Evolutionary conservation across 73 alveolate genomes (phyloP).

Genomic region (Urostyla sp.): DNA sequence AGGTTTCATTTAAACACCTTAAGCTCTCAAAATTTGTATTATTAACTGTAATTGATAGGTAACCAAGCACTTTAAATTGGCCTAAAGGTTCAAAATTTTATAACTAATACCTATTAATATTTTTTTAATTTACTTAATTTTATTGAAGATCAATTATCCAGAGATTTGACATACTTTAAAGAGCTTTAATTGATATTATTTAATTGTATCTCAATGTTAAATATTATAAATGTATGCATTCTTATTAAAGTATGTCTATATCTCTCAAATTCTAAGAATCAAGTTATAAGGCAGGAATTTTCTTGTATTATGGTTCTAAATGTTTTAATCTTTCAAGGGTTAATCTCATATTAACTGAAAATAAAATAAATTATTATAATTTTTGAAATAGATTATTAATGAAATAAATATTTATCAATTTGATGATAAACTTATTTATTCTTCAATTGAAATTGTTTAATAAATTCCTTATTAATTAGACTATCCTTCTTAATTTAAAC

Average conservation of each 20-base stretch:
- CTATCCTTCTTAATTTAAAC: too few species aligned
- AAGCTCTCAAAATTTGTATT: conserved; percentile 15
- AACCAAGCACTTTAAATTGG: conserved; percentile 38
- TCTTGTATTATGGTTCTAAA: conserved; percentile 6
- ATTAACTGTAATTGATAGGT: conserved; percentile 22
- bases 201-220: conserved; percentile 12
- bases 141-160: conserved; percentile 43
- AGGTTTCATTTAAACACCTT: background rate
- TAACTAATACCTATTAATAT: background rate
- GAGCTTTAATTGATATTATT: background rate
- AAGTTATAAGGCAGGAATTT: background rate
- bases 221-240: conserved; percentile 12
- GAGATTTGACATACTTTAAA: conserved; percentile 14
- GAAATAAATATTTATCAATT: too few species aligned
- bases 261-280: conserved; percentile 33
- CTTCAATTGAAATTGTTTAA: too few species aligned
- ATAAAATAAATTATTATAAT: too few species aligned
- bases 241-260: conserved; percentile 1
- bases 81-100: conserved; percentile 1
- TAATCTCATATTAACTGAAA: conserved; percentile 38
- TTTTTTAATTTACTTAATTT: conserved; percentile 16
- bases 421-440: too few species aligned
- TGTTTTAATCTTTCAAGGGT: conserved; percentile 20
- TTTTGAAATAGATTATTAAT: too few species aligned
- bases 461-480: too few species aligned